Evolutionary conservation across 2,329 filamentous ascomycete genomes (phyloP).

Genomic region (Nemania abortiva): DNA sequence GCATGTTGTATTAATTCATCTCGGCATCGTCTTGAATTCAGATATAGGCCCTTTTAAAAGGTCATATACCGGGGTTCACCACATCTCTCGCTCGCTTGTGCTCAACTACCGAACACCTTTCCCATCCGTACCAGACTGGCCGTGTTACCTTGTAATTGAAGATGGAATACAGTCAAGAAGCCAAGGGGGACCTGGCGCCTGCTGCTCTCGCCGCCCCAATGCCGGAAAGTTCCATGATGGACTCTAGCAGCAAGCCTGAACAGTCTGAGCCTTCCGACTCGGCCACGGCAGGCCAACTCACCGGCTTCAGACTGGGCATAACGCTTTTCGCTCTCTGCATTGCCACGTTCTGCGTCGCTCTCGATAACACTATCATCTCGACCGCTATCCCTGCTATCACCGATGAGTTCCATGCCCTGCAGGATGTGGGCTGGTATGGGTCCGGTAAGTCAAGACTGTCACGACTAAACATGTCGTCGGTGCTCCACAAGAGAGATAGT

Average conservation of each 20-base stretch:
- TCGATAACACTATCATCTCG: conserved; percentile 37
- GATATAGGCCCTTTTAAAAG: not conserved
- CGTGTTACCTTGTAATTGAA: not conserved
- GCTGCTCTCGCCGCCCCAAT: not conserved
- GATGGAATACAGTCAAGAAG: not conserved
- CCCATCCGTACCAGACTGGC: not conserved
- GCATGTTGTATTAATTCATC: not conserved
- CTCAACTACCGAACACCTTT: not conserved
- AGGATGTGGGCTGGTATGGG: conserved; percentile 50
- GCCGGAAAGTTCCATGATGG: not conserved
- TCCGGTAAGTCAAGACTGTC: conserved; percentile 14
- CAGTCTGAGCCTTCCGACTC: not conserved
- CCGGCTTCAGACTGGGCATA: not conserved
- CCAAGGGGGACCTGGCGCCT: not conserved
- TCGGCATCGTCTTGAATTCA: not conserved
- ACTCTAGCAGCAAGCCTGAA: not conserved
- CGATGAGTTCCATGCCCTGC: conserved; percentile 45
- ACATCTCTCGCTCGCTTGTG: not conserved
- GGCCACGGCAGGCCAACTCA: not conserved
- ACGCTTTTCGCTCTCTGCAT: conserved; percentile 25
- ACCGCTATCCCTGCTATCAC: conserved; percentile 48
- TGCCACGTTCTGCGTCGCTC: conserved; percentile 8
- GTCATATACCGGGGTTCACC: not conserved
- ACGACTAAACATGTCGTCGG: no score
- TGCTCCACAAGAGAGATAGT: no score